Conservation (phyloP, 2,329 filamentous ascomycete species). For the Rutstroemia sp. region DNA sequence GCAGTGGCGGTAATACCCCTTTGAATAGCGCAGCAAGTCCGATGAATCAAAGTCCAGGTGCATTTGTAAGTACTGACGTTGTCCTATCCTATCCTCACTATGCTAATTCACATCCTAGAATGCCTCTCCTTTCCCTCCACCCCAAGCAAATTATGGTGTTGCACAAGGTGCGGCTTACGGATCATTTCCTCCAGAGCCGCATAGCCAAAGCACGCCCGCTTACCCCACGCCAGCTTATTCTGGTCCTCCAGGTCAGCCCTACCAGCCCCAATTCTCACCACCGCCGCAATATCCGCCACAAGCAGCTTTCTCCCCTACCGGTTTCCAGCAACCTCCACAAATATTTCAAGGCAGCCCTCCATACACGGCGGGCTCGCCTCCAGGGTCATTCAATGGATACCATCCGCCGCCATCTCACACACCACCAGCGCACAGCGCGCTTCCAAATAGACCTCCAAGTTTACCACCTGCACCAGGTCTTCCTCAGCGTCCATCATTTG, state of each 20-base stretch:
- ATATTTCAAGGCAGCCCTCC: neutral
- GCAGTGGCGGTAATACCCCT: conserved; percentile 51
- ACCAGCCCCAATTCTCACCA: conserved; percentile 29
- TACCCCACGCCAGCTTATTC: conserved; percentile 36
- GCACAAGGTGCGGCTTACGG: conserved; percentile 29
- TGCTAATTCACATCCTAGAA: conserved; percentile 22
- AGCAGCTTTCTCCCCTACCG: conserved; percentile 27
- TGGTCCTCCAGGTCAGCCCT: conserved; percentile 26
- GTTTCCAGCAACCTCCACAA: conserved; percentile 25
- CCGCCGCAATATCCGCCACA: conserved; percentile 27
- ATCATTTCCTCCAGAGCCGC: conserved; percentile 30
- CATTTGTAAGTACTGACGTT: conserved; percentile 46
- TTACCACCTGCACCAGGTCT: conserved; percentile 49
- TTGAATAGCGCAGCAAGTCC: conserved; percentile 33
- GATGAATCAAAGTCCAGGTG: conserved; percentile 42
- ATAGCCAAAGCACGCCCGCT: conserved; percentile 32
- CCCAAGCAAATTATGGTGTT: conserved; percentile 22
- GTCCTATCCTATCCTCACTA: neutral
- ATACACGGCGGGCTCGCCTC: conserved; percentile 30
- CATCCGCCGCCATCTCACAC: conserved; percentile 36
- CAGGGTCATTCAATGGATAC: conserved; percentile 35
- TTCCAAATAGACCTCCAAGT: conserved; percentile 44
- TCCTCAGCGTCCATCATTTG: conserved; percentile 53
- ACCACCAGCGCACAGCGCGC: conserved; percentile 31
- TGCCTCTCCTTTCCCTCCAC: conserved; percentile 26